Conservation (phyloP, 2,329 filamentous ascomycete species). For the Talaromyces amestolkiae region DNA sequence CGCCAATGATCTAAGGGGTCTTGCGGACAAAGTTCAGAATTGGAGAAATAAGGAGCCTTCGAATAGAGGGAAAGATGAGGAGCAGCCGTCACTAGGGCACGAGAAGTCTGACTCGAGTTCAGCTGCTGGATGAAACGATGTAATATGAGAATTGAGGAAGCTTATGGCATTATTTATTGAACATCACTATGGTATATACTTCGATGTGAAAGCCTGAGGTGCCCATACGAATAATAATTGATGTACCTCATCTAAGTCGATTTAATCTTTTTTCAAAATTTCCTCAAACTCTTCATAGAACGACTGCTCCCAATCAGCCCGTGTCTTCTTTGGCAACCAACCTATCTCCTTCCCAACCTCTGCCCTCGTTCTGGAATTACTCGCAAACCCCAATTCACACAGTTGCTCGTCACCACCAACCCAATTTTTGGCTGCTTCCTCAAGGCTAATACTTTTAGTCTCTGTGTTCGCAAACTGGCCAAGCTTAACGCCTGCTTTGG, state of each 20-base stretch:
- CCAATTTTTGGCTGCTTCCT: neutral
- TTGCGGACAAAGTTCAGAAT: neutral
- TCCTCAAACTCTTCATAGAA: conserved; percentile 11
- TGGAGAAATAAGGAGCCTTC: neutral
- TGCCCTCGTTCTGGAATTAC: conserved; percentile 9
- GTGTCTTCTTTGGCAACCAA: conserved; percentile 11
- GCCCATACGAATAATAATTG: no score
- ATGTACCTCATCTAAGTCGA: neutral
- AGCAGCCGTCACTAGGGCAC: neutral
- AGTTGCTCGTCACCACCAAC: neutral
- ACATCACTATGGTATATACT: no score
- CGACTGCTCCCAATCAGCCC: conserved; percentile 5
- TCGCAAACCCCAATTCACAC: conserved; percentile 11
- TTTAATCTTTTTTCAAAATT: neutral
- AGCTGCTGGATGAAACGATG: neutral
- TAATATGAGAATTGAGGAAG: neutral
- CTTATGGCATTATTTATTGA: no score
- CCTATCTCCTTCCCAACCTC: conserved; percentile 9
- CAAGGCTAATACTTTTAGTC: neutral
- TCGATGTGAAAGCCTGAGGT: no score
- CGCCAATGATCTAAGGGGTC: neutral
- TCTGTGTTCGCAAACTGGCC: neutral
- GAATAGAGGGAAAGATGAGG: conserved; percentile 4
- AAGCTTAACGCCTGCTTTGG: conserved; percentile 4
- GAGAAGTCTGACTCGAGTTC: neutral